Evolutionary conservation across 257 asterid species (phyloP).

Genomic region (Gentiana straminea): DNA sequence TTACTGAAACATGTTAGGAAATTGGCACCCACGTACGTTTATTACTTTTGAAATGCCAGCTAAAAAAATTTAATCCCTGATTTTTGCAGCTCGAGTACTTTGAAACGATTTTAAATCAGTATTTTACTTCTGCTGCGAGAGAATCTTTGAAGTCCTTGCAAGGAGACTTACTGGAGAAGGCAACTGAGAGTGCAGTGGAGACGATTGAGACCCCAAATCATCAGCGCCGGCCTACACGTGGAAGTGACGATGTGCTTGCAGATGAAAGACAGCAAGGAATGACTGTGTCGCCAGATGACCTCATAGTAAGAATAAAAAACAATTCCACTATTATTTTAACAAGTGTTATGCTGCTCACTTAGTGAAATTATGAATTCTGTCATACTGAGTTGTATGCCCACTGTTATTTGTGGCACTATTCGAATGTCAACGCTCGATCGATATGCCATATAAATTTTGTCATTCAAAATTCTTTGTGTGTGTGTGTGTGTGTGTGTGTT

Average conservation of each 20-base stretch:
- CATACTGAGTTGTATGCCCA: too few relatives aligned
- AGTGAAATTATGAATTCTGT: too few relatives aligned
- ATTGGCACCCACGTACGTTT: too few relatives aligned
- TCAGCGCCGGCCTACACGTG: slow-evolving; percentile 86
- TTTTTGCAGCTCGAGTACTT: slow-evolving; percentile 88
- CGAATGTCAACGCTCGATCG: too few relatives aligned
- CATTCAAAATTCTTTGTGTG: background rate
- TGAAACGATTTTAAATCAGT: slow-evolving; percentile 91
- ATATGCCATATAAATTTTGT: background rate
- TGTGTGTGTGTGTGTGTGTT: background rate
- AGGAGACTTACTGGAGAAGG: slow-evolving; percentile 82
- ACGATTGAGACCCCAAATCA: slow-evolving; percentile 76
- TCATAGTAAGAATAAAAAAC: slow-evolving; percentile 47
- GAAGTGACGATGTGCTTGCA: slow-evolving; percentile 67
- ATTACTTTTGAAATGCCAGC: too few relatives aligned
- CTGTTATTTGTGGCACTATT: too few relatives aligned
- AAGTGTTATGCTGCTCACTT: too few relatives aligned
- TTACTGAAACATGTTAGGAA: background rate
- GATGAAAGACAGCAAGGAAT: slow-evolving; percentile 76
- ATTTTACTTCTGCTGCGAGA: slow-evolving; percentile 90
- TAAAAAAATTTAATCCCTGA: too few relatives aligned
- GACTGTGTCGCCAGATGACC: slow-evolving; percentile 87
- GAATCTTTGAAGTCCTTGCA: slow-evolving; percentile 83
- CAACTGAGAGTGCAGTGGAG: slow-evolving; percentile 71
- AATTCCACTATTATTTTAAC: too few relatives aligned